These are phyloP conservation scores for Deinandra increscens DNA, from an alignment of 129 eudicot genomes.

Conservation along the genomic window DNA sequence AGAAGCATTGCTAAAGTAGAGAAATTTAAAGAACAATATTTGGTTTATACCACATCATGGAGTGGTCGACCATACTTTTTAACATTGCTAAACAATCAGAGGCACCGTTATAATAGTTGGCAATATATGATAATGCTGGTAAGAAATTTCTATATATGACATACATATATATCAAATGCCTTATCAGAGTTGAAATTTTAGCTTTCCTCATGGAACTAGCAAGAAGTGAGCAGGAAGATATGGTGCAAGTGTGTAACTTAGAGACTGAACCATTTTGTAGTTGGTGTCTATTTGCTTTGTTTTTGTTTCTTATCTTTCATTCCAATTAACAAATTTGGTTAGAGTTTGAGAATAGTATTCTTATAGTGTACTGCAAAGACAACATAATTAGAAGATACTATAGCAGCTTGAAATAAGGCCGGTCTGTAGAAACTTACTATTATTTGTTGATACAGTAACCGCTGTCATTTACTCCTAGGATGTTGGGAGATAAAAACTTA, in stretches of 20 bases:
- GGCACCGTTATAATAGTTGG: neutral
- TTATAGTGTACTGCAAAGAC: neutral
- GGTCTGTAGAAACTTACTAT: neutral
- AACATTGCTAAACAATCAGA: neutral
- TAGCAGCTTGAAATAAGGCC: constrained; percentile 3
- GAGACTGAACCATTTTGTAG: neutral
- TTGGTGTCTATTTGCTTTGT: neutral
- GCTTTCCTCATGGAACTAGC: neutral
- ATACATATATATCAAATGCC: neutral
- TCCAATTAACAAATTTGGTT: constrained; percentile 18
- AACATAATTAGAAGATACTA: neutral
- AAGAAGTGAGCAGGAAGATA: neutral
- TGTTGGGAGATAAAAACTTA: neutral
- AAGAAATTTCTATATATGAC: constrained; percentile 3
- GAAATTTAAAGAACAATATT: neutral
- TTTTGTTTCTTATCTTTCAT: neutral
- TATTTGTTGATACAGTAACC: constrained; percentile 9
- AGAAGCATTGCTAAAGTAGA: constrained; percentile 10
- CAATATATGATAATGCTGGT: neutral
- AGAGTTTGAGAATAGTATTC: neutral
- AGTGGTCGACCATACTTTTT: neutral
- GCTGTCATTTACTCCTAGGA: constrained; percentile 1
- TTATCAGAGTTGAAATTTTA: neutral
- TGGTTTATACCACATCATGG: constrained; percentile 8
- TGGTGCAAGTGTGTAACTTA: neutral